Percentiles rank a stretch among this genome's conserved stretches.
Evolutionary conservation across 2,329 filamentous ascomycete genomes (phyloP).

Genomic region (Blumeria graminis): DNA sequence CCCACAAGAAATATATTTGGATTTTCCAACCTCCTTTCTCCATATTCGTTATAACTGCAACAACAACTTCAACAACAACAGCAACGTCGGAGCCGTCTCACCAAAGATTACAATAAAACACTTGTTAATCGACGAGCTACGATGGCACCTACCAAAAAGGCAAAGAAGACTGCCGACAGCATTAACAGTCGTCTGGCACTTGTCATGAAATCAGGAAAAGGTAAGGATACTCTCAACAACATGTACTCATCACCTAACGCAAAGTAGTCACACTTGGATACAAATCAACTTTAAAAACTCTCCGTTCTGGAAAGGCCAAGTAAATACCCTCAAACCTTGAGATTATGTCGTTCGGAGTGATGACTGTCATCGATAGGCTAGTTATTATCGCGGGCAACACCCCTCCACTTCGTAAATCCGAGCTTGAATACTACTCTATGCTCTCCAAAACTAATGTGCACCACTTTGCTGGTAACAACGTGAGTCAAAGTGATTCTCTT

Average conservation of each 20-base stretch:
- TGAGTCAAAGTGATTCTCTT: slow-evolving; percentile 32
- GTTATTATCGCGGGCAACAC: slow-evolving; percentile 93
- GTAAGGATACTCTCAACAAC: slow-evolving; percentile 10
- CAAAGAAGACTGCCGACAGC: slow-evolving; percentile 67
- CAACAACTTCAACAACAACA: no score
- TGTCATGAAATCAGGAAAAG: slow-evolving; percentile 42
- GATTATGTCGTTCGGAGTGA: neutral
- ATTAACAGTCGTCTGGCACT: slow-evolving; percentile 38
- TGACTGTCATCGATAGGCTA: slow-evolving; percentile 22
- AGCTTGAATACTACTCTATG: slow-evolving; percentile 92
- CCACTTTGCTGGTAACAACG: slow-evolving; percentile 97
- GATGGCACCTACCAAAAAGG: slow-evolving; percentile 32
- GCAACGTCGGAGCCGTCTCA: no score
- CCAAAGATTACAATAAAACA: no score
- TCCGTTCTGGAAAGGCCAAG: slow-evolving; percentile 95
- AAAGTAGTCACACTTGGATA: slow-evolving; percentile 58
- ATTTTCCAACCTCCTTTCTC: no score
- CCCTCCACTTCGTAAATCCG: slow-evolving; percentile 88
- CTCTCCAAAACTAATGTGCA: slow-evolving; percentile 84
- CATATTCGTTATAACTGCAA: no score
- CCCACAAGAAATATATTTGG: no score
- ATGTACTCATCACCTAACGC: slow-evolving; percentile 2
- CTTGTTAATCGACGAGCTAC: slow-evolving; percentile 9
- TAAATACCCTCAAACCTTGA: neutral
- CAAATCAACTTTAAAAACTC: slow-evolving; percentile 72